phyloP scores from a whole-genome alignment of 2,329 filamentous ascomycete species.

The Colletotrichum sp. region DNA sequence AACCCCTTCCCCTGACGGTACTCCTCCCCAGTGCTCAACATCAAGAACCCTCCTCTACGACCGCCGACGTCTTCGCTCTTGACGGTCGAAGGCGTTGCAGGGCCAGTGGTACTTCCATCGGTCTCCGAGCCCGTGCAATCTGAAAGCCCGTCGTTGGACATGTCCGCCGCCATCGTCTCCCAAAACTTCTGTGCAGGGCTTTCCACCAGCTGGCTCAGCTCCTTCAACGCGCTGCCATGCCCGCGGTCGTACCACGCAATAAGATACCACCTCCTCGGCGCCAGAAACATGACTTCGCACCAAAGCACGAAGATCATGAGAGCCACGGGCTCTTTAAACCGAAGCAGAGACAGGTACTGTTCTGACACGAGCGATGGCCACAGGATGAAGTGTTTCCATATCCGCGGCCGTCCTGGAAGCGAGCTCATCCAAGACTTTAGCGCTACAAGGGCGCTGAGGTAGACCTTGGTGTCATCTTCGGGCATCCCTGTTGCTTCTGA shows the following conservation, averaged over 20 bases:
- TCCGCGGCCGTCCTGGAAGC: conserved; percentile 12
- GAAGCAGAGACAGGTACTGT: conserved; percentile 9
- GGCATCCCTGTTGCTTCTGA: conserved; percentile 3
- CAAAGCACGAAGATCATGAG: conserved; percentile 19
- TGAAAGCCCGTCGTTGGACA: not conserved
- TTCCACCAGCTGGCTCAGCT: not conserved
- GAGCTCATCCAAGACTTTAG: conserved; percentile 10
- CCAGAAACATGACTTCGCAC: conserved; percentile 15
- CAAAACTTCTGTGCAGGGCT: conserved; percentile 8
- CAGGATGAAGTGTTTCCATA: conserved; percentile 22
- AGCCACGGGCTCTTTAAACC: conserved; percentile 8
- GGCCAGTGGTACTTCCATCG: not conserved
- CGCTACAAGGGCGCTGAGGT: conserved; percentile 1
- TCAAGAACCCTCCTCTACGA: not conserved
- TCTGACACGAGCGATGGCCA: conserved; percentile 19
- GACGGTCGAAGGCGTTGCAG: not conserved
- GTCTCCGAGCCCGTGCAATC: not conserved
- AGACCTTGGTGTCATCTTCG: not conserved
- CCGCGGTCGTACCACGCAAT: conserved; percentile 16
- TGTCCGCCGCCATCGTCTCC: not conserved
- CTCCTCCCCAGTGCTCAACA: conserved; percentile 8
- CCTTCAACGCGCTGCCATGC: not conserved
- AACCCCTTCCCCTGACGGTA: not conserved
- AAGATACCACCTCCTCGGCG: conserved; percentile 15
- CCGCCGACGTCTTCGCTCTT: not conserved